These are phyloP conservation scores for Citrus sinensis DNA, from an alignment of 345 rosid genomes.

Conservation along the genomic window DVS_A1.0 CM039162.1:29723501-29724000, in stretches of 20 bases:
- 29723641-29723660: neutral
- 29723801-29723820: neutral
- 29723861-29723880: slow-evolving; percentile 2
- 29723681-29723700: neutral
- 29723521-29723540: too few relatives aligned
- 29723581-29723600: too few relatives aligned
- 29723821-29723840: slow-evolving; percentile 5
- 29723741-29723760: slow-evolving; percentile 14
- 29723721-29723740: slow-evolving; percentile 15
- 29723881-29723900: neutral
- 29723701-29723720: slow-evolving; percentile 18
- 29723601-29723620: too few relatives aligned
- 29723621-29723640: too few relatives aligned
- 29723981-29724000: too few relatives aligned
- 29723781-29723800: neutral
- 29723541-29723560: too few relatives aligned
- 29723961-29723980: neutral
- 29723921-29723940: neutral
- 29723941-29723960: neutral
- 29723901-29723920: neutral
- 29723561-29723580: too few relatives aligned
- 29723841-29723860: slow-evolving; percentile 3
- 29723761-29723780: neutral
- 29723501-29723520: too few relatives aligned
- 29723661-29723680: neutral